These are phyloP conservation scores for Sporopachydermia quercuum DNA, from an alignment of 805 yeast genomes.

Conservation along the genomic window DNA sequence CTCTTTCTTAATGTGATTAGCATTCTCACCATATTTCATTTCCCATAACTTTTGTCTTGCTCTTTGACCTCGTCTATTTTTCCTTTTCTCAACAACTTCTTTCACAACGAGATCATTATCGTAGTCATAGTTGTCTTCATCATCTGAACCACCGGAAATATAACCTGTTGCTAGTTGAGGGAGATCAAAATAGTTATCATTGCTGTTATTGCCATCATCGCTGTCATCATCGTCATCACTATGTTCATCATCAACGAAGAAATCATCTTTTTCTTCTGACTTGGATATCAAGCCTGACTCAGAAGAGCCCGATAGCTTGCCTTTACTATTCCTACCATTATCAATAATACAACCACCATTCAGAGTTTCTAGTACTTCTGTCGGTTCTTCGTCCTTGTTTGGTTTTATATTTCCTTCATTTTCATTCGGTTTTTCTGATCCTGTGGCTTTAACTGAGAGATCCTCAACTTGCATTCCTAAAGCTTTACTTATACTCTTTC, in stretches of 20 bases:
- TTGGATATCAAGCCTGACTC: no score
- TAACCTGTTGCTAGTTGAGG: slow-evolving; percentile 74
- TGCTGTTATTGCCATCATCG: slow-evolving; percentile 15
- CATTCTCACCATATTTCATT: slow-evolving; percentile 51
- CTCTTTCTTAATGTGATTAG: slow-evolving; percentile 54
- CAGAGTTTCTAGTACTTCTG: slow-evolving; percentile 15
- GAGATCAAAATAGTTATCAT: slow-evolving; percentile 33
- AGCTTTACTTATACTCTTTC: not conserved
- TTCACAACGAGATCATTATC: slow-evolving; percentile 27
- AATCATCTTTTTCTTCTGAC: slow-evolving; percentile 8
- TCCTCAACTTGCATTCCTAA: not conserved
- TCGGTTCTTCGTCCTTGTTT: slow-evolving; percentile 9
- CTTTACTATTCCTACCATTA: slow-evolving; percentile 4
- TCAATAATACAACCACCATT: slow-evolving; percentile 16
- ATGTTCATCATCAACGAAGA: slow-evolving; percentile 42
- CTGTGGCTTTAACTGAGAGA: not conserved
- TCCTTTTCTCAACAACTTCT: slow-evolving; percentile 34
- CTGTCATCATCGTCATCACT: slow-evolving; percentile 22
- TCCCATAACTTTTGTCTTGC: slow-evolving; percentile 86
- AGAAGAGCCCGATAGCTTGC: slow-evolving; percentile 10
- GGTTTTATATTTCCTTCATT: slow-evolving; percentile 9
- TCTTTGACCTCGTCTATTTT: slow-evolving; percentile 77
- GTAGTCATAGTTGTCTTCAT: slow-evolving; percentile 29
- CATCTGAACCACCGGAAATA: slow-evolving; percentile 71
- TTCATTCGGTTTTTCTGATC: slow-evolving; percentile 15